Conservation (phyloP, 352 stramenopile genomes). For the Phytophthora niederhauseri region DNA sequence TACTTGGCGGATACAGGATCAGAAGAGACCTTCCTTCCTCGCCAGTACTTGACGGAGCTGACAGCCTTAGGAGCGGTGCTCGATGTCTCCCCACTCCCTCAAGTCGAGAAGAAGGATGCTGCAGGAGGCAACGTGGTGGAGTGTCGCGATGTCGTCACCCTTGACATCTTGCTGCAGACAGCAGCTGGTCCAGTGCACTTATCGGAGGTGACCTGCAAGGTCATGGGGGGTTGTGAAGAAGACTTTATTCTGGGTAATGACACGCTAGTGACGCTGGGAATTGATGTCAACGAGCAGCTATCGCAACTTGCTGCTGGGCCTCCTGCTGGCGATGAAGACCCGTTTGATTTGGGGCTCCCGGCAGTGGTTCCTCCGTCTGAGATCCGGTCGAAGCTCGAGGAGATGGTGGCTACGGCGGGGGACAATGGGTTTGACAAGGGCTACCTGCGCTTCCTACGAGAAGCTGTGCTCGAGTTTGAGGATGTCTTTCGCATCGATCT, state of each 20-base stretch:
- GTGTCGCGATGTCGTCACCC: too few relatives aligned
- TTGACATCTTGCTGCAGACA: too few relatives aligned
- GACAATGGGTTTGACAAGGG: not conserved
- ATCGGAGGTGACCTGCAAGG: not conserved
- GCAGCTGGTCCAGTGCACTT: not conserved
- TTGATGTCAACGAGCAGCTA: not conserved
- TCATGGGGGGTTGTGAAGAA: not conserved
- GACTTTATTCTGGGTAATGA: not conserved
- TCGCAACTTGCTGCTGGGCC: not conserved
- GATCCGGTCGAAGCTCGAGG: not conserved
- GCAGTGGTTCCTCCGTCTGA: not conserved
- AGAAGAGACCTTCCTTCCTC: too few relatives aligned
- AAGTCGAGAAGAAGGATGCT: too few relatives aligned
- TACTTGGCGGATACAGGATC: too few relatives aligned
- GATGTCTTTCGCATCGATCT: constrained; percentile 10
- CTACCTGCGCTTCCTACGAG: not conserved
- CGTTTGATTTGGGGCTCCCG: not conserved
- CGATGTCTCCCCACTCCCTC: too few relatives aligned
- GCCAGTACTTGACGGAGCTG: too few relatives aligned
- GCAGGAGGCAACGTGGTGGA: too few relatives aligned
- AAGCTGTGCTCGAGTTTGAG: constrained; percentile 8
- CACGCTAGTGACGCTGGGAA: not conserved
- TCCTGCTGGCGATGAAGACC: not conserved
- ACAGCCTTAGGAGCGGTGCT: too few relatives aligned
- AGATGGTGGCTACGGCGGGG: too few relatives aligned